phyloP scores from a whole-genome alignment of 768 basidiomycete genomes.

The Serendipita sp. region DNA sequence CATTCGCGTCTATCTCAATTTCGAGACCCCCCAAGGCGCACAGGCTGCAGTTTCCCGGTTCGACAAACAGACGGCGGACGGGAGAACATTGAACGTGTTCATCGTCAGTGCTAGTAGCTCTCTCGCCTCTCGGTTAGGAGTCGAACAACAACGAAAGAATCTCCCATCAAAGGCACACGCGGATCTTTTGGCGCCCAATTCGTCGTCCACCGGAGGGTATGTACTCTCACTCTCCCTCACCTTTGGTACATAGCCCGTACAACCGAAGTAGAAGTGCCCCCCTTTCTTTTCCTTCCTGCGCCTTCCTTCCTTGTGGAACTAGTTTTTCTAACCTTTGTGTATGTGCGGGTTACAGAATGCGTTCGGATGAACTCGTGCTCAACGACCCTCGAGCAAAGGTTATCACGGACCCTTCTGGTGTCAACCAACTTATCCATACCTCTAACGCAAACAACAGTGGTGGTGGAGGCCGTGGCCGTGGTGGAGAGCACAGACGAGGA shows the following conservation, averaged over 20 bases:
- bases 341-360: constrained; percentile 40
- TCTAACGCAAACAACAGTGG: constrained; percentile 31
- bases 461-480: constrained; percentile 14
- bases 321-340: constrained; percentile 1
- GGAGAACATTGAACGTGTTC: constrained; percentile 49
- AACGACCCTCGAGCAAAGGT: constrained; percentile 54
- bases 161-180: constrained; percentile 10
- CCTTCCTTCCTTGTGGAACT: too few species aligned
- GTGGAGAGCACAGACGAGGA: constrained; percentile 15
- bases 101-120: constrained; percentile 31
- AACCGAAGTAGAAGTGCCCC: too few species aligned
- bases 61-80: constrained; percentile 69
- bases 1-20: constrained; percentile 54
- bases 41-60: constrained; percentile 56
- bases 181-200: constrained; percentile 9
- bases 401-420: constrained; percentile 51
- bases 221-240: not conserved
- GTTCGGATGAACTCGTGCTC: constrained; percentile 59
- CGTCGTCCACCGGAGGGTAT: constrained; percentile 7
- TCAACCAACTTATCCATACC: constrained; percentile 16
- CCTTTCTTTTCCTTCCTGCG: too few species aligned
- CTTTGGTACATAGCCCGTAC: not conserved
- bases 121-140: not conserved
- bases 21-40: constrained; percentile 48
- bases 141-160: not conserved